Evolutionary conservation across 371 early-diverging fungal genomes (phyloP), one percentile per base, ranked within the genome.

Genomic region (Mucor circinelloides): DNA sequence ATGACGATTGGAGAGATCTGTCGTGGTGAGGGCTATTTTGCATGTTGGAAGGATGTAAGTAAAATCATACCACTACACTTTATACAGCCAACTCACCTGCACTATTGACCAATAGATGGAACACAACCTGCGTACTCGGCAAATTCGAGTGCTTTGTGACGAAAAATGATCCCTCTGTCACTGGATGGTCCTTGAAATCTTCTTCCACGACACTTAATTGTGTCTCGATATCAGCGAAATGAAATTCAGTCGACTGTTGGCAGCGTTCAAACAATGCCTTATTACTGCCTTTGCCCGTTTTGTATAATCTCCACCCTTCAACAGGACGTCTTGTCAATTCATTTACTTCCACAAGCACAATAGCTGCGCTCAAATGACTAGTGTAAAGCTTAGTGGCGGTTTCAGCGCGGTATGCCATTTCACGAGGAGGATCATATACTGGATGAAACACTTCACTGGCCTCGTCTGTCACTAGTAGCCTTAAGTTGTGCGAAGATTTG

Each of bases 61-160:
- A 2, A 30, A n/a, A n/a, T n/a, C n/a, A n/a, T n/a, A n/a, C n/a
- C n/a, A 44, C 3, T 34, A 10, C 65, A 57, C 50, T 27, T 57
- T 44, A 36, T 31, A 32, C 46, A 31, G 48, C 23, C 15, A 21
- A 34, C 28, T 64, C 69, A 87, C 89, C 78, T 58, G 81, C 76
- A 15, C 81, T 81, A 36, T 82, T 85, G 32, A 87, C 75, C 27
- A 90, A 69, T 31, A 94, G 71, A 63, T 93, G 93, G 65, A 92
- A 94, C 6, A 91, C 87, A 7, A 91, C 85, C 67, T 94, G 93
- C 4, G 87, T 81, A 60, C 85, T 73, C 0, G 92, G 92, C 21
- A 94, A 68, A 66, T 94, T 93, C 17, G 92, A 91, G 72, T 94
- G 94, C 48, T 86, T 77, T 12, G 94, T 93, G 46, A 93, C 71